Percentiles rank a stretch among this genome's conserved stretches.
phyloP scores from a whole-genome alignment of 352 stramenopile genomes.

The Globisporangium sylvaticum region DNA sequence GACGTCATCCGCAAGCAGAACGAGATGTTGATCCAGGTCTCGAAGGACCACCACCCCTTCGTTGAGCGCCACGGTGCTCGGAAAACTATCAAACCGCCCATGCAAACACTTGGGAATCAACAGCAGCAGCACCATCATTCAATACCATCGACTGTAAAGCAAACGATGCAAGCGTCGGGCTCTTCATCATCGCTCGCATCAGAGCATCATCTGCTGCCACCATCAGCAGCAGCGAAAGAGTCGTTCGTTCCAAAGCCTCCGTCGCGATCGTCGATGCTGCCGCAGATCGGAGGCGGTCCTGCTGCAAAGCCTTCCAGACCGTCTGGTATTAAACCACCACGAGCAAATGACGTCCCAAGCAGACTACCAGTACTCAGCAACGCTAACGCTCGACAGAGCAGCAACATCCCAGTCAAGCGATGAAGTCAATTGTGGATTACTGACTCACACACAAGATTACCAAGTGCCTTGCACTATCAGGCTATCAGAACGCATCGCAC shows the following conservation, averaged over 20 bases:
- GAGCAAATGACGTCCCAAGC: not conserved
- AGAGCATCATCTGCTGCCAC: not conserved
- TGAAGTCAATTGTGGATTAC: not conserved
- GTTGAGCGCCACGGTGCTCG: constrained; percentile 4
- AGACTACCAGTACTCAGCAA: constrained; percentile 6
- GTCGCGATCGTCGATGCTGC: constrained; percentile 1
- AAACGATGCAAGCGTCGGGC: not conserved
- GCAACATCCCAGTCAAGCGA: constrained; percentile 1
- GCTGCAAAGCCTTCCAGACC: not conserved
- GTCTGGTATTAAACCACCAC: constrained; percentile 3
- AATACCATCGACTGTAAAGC: not conserved
- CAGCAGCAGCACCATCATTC: not conserved
- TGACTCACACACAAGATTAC: not conserved
- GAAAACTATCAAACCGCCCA: not conserved
- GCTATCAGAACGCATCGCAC: constrained; percentile 5
- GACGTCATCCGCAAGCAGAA: constrained; percentile 39
- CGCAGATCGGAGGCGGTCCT: constrained; percentile 1
- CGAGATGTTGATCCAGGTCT: constrained; percentile 28
- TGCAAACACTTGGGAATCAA: not conserved
- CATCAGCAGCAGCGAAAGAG: not conserved
- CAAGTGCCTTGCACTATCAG: not conserved
- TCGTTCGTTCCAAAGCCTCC: constrained; percentile 7
- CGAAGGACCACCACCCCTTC: constrained; percentile 23
- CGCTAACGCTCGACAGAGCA: not conserved
- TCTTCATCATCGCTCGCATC: not conserved